Evolutionary conservation across 768 basidiomycete genomes (phyloP), one percentile per base, ranked within the genome.

Genomic region (Rossbeevera mucosa): DNA sequence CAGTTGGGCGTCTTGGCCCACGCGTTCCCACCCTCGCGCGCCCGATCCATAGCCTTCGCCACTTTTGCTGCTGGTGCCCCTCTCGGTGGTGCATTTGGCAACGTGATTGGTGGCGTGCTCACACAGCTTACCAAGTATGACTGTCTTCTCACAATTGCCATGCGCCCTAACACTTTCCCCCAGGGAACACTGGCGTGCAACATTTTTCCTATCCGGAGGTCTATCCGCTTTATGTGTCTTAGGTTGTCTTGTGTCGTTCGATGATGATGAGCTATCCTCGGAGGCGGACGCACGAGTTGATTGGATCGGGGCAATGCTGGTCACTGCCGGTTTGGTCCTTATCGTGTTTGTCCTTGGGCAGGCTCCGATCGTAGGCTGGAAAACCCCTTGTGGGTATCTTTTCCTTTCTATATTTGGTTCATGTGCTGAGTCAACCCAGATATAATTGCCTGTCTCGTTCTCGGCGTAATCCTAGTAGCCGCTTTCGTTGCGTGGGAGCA

Each of bases 31-130:
- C 76, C 79, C 0, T 85, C 85, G 0, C 72, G 73, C 12, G 76
- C 83, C 0, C 80, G 93, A 9, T 82, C 88, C 1, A 67, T 82
- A 0, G 93, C 91, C 0, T 95, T 94, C 56, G 81, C 93, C 0
- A 82, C 85, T 0, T 94, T 93, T 57, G 77, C 86, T 1, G 89
- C 91, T 0, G 94, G 94, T 24, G 89, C 87, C 0, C 91, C 93
- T 0, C 62, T 94, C 5, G 93, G 93, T 0, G 86, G 78, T 0
- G 86, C 81, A 0, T 69, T 92, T 13, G 91, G 93, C 1, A 75
- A 75, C 26, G 69, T 82, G 0, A 53, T 91, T 0, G 91, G 91
- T 16, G 90, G 88, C n/a, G 70, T 85, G 1, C 67, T 91, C 18
- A 87, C 84, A 0, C 78, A 90, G 59, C 71, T 75, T 7, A 69